phyloP scores from a whole-genome alignment of 2,329 filamentous ascomycete species.

The Aspergillus versicolor region DNA sequence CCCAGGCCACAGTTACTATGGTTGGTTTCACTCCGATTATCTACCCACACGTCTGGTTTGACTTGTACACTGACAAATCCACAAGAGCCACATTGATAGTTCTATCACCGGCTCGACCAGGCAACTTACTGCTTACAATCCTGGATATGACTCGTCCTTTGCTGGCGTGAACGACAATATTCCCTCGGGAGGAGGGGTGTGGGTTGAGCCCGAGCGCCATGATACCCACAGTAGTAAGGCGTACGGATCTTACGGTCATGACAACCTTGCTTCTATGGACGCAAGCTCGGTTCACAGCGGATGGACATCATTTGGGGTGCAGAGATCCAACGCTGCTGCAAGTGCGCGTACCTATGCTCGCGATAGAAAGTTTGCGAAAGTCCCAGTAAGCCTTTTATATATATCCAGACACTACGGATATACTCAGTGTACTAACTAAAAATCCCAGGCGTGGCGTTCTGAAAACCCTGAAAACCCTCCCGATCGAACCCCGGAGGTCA shows the following conservation, averaged over 20 bases:
- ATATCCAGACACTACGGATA: not conserved
- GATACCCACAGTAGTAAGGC: constrained; percentile 9
- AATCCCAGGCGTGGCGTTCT: constrained; percentile 20
- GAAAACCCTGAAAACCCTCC: constrained; percentile 20
- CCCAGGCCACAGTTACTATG: constrained; percentile 2
- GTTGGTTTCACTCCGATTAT: constrained; percentile 6
- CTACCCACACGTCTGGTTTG: no score
- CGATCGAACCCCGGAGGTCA: constrained; percentile 20
- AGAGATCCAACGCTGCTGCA: not conserved
- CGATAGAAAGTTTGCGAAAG: constrained; percentile 25
- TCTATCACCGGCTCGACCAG: constrained; percentile 8
- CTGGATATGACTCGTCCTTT: not conserved
- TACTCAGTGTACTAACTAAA: constrained; percentile 5
- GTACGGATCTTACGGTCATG: constrained; percentile 20
- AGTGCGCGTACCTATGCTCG: constrained; percentile 6
- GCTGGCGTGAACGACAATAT: constrained; percentile 18
- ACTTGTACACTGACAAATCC: not conserved
- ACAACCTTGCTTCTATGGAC: constrained; percentile 8
- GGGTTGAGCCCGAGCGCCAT: constrained; percentile 15
- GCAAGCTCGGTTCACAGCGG: constrained; percentile 13
- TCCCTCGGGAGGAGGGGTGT: constrained; percentile 20
- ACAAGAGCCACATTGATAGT: constrained; percentile 19
- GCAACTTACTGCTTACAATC: constrained; percentile 1
- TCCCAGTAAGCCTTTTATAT: constrained; percentile 13
- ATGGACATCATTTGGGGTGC: constrained; percentile 19